These are phyloP conservation scores for Aspergillaceae sp. DNA, from an alignment of 2,329 filamentous ascomycete genomes.

Conservation along the genomic window DNA sequence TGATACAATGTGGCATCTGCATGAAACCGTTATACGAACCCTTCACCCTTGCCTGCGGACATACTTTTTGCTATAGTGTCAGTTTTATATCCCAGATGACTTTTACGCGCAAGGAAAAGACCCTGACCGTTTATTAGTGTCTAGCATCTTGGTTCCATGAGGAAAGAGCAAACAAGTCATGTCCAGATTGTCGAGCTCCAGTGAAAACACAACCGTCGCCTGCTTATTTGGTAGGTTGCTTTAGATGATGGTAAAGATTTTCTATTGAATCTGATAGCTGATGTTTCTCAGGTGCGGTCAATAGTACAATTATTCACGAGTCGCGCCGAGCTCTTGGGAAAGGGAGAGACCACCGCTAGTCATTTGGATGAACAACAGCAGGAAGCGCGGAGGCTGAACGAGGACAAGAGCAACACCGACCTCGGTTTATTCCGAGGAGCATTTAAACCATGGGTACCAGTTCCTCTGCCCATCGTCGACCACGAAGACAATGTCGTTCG, in stretches of 20 bases:
- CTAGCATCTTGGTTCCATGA: slow-evolving; percentile 48
- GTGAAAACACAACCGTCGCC: slow-evolving; percentile 54
- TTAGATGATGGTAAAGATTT: neutral
- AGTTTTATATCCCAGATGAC: slow-evolving; percentile 15
- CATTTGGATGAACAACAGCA: slow-evolving; percentile 50
- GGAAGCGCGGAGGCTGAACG: slow-evolving; percentile 52
- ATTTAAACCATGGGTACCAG: slow-evolving; percentile 34
- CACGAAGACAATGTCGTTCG: slow-evolving; percentile 52
- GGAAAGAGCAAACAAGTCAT: slow-evolving; percentile 53
- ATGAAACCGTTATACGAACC: slow-evolving; percentile 61
- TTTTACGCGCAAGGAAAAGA: too few species aligned
- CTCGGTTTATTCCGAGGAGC: slow-evolving; percentile 56
- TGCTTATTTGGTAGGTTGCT: slow-evolving; percentile 49
- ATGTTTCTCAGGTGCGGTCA: slow-evolving; percentile 47
- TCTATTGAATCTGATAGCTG: slow-evolving; percentile 2
- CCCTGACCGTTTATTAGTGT: slow-evolving; percentile 35
- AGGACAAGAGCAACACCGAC: slow-evolving; percentile 49
- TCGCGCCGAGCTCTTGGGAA: slow-evolving; percentile 52
- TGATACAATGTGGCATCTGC: slow-evolving; percentile 61
- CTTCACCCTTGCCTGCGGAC: slow-evolving; percentile 58
- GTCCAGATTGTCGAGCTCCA: slow-evolving; percentile 57
- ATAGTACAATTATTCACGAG: slow-evolving; percentile 56
- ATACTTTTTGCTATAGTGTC: slow-evolving; percentile 63
- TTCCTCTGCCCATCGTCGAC: slow-evolving; percentile 43
- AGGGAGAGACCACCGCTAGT: slow-evolving; percentile 55